These are phyloP conservation scores for Xylaria nigripes DNA, from an alignment of 495 filamentous ascomycete genomes.

Conservation along the genomic window DNA sequence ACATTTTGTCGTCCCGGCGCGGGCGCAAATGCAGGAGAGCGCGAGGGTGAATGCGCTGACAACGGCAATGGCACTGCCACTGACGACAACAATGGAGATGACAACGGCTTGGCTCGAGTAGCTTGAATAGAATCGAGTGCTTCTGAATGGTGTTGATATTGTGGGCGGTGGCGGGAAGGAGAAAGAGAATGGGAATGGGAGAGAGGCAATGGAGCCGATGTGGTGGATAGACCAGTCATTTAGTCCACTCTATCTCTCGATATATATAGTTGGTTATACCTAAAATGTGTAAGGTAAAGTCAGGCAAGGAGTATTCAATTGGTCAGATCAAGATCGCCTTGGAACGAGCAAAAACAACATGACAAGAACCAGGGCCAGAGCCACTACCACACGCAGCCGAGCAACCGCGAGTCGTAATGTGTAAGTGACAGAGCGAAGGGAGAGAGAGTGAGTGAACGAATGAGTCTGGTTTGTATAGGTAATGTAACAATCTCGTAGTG, in stretches of 20 bases:
- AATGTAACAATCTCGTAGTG: neutral
- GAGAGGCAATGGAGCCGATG: slow-evolving; percentile 11
- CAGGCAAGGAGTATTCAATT: neutral
- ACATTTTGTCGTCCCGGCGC: slow-evolving; percentile 17
- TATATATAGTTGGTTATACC: neutral
- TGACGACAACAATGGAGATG: neutral
- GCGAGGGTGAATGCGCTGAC: slow-evolving; percentile 5
- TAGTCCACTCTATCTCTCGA: slow-evolving; percentile 4
- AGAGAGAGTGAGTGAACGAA: neutral
- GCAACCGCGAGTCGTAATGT: neutral
- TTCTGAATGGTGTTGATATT: slow-evolving; percentile 1
- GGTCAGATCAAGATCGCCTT: neutral
- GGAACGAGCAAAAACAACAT: neutral
- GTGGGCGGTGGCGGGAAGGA: slow-evolving; percentile 11
- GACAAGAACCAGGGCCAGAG: neutral
- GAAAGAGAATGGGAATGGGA: slow-evolving; percentile 3
- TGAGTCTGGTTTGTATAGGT: neutral
- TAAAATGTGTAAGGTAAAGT: neutral
- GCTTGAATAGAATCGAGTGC: neutral
- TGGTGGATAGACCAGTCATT: slow-evolving; percentile 12
- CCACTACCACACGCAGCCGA: neutral
- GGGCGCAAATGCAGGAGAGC: neutral
- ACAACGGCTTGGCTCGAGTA: neutral
- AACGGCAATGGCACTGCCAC: neutral
- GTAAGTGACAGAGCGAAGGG: no score